These are phyloP conservation scores for Grigorovia humatica DNA, from an alignment of 805 yeast genomes.

Conservation along the genomic window DNA sequence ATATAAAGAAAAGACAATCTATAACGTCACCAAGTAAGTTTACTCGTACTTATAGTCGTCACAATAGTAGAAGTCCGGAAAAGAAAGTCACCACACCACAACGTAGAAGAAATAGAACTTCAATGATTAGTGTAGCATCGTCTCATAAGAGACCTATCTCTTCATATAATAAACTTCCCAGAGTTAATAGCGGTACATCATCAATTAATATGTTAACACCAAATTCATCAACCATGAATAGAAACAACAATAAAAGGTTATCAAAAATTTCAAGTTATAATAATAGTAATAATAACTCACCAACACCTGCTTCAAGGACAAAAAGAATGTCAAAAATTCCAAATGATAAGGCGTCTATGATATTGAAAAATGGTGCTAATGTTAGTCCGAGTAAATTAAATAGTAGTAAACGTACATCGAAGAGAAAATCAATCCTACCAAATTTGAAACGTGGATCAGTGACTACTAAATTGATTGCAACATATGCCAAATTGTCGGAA, in stretches of 20 bases:
- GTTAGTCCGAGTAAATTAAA: not conserved
- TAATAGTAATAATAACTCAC: constrained; percentile 16
- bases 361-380: constrained; percentile 11
- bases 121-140: constrained; percentile 37
- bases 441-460: constrained; percentile 55
- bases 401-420: constrained; percentile 13
- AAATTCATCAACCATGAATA: constrained; percentile 11
- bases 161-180: constrained; percentile 32
- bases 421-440: constrained; percentile 32
- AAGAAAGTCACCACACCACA: constrained; percentile 20
- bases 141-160: constrained; percentile 38
- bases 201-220: constrained; percentile 8
- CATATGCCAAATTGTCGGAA: constrained; percentile 63
- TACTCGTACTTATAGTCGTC: constrained; percentile 3
- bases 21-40: constrained; percentile 7
- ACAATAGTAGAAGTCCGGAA: constrained; percentile 4
- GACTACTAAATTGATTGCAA: constrained; percentile 57
- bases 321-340: constrained; percentile 16
- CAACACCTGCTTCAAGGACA: constrained; percentile 24
- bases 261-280: constrained; percentile 18
- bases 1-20: constrained; percentile 34
- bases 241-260: constrained; percentile 9
- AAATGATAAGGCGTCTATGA: constrained; percentile 7
- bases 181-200: constrained; percentile 17
- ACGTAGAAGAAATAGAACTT: constrained; percentile 32